phyloP scores from a whole-genome alignment of 163 green algal genomes.

The Scenedesmus sp. region DNA sequence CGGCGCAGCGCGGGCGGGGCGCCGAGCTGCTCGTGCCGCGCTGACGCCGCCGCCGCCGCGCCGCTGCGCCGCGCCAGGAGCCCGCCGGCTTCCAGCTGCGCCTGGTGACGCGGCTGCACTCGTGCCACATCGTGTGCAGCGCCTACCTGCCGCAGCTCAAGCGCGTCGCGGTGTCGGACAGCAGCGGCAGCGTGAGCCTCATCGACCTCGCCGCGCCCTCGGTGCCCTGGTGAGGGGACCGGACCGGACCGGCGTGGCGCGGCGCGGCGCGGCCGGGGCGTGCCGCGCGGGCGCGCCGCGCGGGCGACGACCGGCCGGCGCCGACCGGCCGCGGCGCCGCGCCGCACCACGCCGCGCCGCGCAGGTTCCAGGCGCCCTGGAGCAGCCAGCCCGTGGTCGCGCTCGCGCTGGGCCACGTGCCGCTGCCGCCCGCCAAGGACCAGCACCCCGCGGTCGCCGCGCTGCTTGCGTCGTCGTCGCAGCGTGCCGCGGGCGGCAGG shows the following conservation, averaged over 20 bases:
- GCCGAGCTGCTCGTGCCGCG: too few relatives aligned
- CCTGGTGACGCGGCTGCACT: slow-evolving; percentile 46
- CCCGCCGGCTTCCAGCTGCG: slow-evolving; percentile 52
- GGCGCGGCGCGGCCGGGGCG: too few relatives aligned
- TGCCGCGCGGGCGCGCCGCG: too few relatives aligned
- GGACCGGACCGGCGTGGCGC: not conserved
- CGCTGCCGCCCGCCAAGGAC: slow-evolving; percentile 9
- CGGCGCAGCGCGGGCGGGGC: too few relatives aligned
- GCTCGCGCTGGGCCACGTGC: slow-evolving; percentile 17
- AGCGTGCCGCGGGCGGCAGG: not conserved
- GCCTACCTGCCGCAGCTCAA: slow-evolving; percentile 44
- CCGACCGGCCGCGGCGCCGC: too few relatives aligned
- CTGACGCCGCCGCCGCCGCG: not conserved
- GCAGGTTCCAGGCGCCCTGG: slow-evolving; percentile 35
- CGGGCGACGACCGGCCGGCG: too few relatives aligned
- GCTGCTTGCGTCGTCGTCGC: not conserved
- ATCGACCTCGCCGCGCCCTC: slow-evolving; percentile 38
- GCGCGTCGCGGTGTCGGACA: slow-evolving; percentile 30
- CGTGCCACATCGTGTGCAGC: slow-evolving; percentile 40
- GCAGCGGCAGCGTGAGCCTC: slow-evolving; percentile 19
- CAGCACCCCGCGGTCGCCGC: not conserved
- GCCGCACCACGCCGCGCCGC: too few relatives aligned
- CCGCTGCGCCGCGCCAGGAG: slow-evolving; percentile 2
- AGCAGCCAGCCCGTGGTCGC: slow-evolving; percentile 10
- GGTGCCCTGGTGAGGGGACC: slow-evolving; percentile 20